phyloP scores from a whole-genome alignment of 805 yeast species.

The Zygosaccharomyces gambellarensis region DNA sequence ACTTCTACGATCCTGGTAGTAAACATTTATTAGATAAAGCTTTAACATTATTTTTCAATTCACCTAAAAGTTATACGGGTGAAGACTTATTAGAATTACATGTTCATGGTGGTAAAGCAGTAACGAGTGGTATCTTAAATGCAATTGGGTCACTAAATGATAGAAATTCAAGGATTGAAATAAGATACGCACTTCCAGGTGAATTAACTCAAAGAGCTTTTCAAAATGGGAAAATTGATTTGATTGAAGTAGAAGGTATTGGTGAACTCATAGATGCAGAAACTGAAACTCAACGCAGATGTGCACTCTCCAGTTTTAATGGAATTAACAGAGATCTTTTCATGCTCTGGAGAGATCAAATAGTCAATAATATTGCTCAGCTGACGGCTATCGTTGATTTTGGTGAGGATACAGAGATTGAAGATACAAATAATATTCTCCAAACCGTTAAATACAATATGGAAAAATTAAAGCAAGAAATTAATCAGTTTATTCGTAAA shows the following conservation, averaged over 20 bases:
- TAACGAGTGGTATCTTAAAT: conserved; percentile 59
- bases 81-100: conserved; percentile 90
- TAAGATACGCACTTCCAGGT: conserved; percentile 87
- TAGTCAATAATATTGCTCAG: conserved; percentile 64
- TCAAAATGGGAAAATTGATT: conserved; percentile 73
- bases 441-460: conserved; percentile 45
- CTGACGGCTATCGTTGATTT: conserved; percentile 89
- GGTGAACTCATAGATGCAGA: conserved; percentile 88
- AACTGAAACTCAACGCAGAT: conserved; percentile 78
- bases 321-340: conserved; percentile 61
- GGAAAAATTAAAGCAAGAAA: conserved; percentile 39
- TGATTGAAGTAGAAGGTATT: conserved; percentile 88
- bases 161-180: conserved; percentile 35
- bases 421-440: conserved; percentile 53
- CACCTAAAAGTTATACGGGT: conserved; percentile 84
- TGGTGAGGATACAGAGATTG: conserved; percentile 87
- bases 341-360: conserved; percentile 57
- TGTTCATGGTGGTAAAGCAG: conserved; percentile 90
- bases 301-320: conserved; percentile 67
- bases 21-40: conserved; percentile 67
- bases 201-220: conserved; percentile 89
- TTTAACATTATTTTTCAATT: conserved; percentile 58
- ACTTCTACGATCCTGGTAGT: conserved; percentile 43
- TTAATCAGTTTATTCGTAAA: conserved; percentile 40
- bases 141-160: conserved; percentile 55